Evolutionary conservation across 2,329 filamentous ascomycete genomes (phyloP).

Genomic region (Neopestalotiopsis clavispora): DNA sequence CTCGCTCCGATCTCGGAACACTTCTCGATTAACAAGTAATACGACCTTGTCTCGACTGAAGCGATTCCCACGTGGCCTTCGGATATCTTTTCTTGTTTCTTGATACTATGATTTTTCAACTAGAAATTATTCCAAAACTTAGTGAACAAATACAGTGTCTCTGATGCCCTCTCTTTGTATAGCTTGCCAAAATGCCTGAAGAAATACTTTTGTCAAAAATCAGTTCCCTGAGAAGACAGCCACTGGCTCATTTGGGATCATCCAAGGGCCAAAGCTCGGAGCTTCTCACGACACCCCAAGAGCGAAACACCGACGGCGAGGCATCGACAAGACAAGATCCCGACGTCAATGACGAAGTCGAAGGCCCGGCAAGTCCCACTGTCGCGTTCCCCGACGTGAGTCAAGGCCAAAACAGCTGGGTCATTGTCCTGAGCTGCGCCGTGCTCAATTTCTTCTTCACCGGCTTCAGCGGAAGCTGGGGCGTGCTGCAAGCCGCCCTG

Average conservation of each 20-base stretch:
- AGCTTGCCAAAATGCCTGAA: not conserved
- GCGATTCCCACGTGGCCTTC: not conserved
- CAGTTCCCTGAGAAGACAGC: not conserved
- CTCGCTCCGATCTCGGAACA: not conserved
- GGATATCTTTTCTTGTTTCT: not conserved
- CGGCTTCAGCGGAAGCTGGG: constrained; percentile 36
- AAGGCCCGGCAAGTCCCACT: not conserved
- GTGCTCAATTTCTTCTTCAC: constrained; percentile 28
- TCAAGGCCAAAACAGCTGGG: constrained; percentile 9
- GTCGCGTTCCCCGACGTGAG: not conserved
- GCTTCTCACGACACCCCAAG: not conserved
- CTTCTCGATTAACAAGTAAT: not conserved
- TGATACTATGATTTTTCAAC: too few relatives aligned
- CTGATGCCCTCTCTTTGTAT: not conserved
- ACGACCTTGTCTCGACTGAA: not conserved
- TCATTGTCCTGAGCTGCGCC: not conserved
- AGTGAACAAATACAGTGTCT: too few relatives aligned
- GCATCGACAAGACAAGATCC: not conserved
- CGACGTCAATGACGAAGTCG: not conserved
- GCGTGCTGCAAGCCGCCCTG: constrained; percentile 27
- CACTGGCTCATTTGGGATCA: not conserved
- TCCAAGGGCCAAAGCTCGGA: not conserved
- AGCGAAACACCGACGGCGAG: not conserved
- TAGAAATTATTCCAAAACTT: not conserved
- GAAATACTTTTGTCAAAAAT: not conserved